Evolutionary conservation across 495 filamentous ascomycete species (phyloP).

Genomic region (Xylaria longipes): DNA sequence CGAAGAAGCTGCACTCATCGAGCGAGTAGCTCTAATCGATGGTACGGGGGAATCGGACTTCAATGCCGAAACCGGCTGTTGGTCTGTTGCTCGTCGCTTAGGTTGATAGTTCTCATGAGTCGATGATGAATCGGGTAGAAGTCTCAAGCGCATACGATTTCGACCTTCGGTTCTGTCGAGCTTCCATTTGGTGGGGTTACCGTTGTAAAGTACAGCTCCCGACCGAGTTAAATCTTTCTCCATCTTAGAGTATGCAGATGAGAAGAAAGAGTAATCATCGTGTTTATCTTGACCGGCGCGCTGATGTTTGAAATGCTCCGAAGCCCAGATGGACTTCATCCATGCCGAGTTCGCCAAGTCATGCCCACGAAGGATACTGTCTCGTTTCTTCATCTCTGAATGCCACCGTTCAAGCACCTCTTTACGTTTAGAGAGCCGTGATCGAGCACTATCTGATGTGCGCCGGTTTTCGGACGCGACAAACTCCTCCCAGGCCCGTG

Average conservation of each 20-base stretch:
- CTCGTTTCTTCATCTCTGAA: conserved; percentile 65
- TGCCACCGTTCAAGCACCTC: conserved; percentile 84
- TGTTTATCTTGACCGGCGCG: conserved; percentile 88
- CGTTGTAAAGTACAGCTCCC: conserved; percentile 76
- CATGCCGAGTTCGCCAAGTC: conserved; percentile 85
- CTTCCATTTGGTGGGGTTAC: conserved; percentile 75
- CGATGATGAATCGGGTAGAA: conserved; percentile 74
- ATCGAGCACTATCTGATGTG: conserved; percentile 73
- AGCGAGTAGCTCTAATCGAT: conserved; percentile 16
- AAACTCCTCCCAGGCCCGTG: conserved; percentile 83
- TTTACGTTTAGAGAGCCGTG: conserved; percentile 72
- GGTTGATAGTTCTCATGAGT: conserved; percentile 82
- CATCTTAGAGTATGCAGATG: conserved; percentile 74
- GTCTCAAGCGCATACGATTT: conserved; percentile 89
- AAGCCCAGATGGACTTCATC: conserved; percentile 91
- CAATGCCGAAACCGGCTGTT: conserved; percentile 39
- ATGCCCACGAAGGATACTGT: conserved; percentile 76
- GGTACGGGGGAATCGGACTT: conserved; percentile 52
- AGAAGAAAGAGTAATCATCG: conserved; percentile 78
- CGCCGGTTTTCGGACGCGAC: conserved; percentile 78
- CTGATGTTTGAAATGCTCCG: conserved; percentile 91
- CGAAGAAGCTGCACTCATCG: conserved; percentile 31
- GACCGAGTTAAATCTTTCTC: conserved; percentile 75
- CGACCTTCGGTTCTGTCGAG: conserved; percentile 94
- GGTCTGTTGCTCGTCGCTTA: conserved; percentile 66